phyloP scores from a whole-genome alignment of 2,329 filamentous ascomycete genomes.

The Sordariomycetes sp. region DNA sequence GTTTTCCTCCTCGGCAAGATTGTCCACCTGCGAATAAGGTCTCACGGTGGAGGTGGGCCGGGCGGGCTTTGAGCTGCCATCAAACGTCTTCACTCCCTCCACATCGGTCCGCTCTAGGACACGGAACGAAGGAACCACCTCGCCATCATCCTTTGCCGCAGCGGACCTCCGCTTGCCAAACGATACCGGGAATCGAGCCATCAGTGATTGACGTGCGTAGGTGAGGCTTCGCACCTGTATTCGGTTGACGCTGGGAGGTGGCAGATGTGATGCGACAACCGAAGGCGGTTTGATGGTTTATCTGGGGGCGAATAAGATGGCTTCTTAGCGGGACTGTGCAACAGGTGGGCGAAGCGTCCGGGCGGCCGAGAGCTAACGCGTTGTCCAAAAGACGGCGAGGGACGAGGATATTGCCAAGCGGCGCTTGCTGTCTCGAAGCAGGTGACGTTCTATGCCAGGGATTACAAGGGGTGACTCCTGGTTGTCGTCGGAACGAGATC shows the following conservation, averaged over 20 bases:
- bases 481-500: neutral
- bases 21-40: slow-evolving; percentile 18
- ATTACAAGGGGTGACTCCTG: neutral
- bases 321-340: neutral
- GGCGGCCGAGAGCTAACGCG: neutral
- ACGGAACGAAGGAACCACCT: slow-evolving; percentile 39
- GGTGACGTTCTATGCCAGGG: neutral
- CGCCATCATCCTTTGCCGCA: slow-evolving; percentile 40
- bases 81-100: slow-evolving; percentile 29
- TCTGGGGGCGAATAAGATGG: no score
- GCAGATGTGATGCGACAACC: neutral
- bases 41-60: slow-evolving; percentile 19
- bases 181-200: slow-evolving; percentile 49
- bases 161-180: slow-evolving; percentile 48
- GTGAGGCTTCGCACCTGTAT: neutral
- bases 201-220: slow-evolving; percentile 20
- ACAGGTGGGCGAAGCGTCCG: neutral
- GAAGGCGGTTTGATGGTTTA: neutral
- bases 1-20: slow-evolving; percentile 38
- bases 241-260: neutral
- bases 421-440: neutral
- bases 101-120: slow-evolving; percentile 41
- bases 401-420: neutral
- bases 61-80: slow-evolving; percentile 30
- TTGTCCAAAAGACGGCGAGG: neutral